Base-by-base conservation (phyloP, 352 stramenopile species). In the Pythium insidiosum region DNA sequence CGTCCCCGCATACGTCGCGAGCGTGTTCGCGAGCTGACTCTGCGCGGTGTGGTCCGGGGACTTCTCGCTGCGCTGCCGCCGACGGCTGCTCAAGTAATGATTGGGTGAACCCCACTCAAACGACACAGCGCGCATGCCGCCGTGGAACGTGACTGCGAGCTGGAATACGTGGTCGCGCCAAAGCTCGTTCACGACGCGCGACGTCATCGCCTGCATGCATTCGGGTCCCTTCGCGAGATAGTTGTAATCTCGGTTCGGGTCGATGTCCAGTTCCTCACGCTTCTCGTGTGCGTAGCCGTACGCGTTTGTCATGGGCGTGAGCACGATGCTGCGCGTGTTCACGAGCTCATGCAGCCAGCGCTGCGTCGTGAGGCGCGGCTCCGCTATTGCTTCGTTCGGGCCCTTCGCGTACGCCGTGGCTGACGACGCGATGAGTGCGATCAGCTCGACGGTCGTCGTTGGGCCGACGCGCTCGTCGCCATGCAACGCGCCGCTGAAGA, bases 211-310 rank as follows among this genome's bases (percentile, higher is more conserved):
- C 50, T 88, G 60, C 93, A 99, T 98, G 63, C 96, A 99, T 3
- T 88, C 56, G 3, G 54, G 33, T 1, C 59, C 65, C 5, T 58
- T 47, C 19, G 88, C 72, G 77, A 98, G 93, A 62, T 98, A 98
- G 41, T 97, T 95, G 73, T 98, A 99, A 62, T 99, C 96, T 25
- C 96, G 84, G 63, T 99, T 99, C 21, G 96, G 95, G 64, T 99
- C 96, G 19, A 99, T 61, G 0, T 40, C 36, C 5, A 78, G 54
- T 63, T 99, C 96, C 24, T 78, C 66, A 23, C 94, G 75, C 34
- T 53, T 41, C 53, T 95, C 66, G 26, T 81, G 67, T 15, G 69
- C 70, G 64, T 98, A 98, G 15, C 96, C 96, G 36, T 95, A 78
- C 9, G 93, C 84, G 50, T 99, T 99, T 18, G 94, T 95, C 57